These are phyloP conservation scores for Saccharomyces hybrid DNA, from an alignment of 1,139 yeast genomes.

Conservation along the genomic window DNA sequence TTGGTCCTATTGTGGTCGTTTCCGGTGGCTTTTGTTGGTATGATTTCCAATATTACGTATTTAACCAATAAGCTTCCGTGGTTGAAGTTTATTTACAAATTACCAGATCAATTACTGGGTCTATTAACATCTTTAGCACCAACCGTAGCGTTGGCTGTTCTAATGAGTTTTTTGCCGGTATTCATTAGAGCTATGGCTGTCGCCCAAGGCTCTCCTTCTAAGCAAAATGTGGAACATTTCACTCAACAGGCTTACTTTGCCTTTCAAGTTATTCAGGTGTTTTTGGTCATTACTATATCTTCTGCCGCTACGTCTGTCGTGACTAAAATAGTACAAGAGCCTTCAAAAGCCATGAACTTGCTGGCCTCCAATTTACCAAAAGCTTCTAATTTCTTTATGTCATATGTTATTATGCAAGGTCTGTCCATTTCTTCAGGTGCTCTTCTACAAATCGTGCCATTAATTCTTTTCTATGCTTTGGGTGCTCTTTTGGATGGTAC, in stretches of 20 bases:
- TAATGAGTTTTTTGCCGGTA: slow-evolving; percentile 75
- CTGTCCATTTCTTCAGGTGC: slow-evolving; percentile 77
- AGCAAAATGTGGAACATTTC: slow-evolving; percentile 58
- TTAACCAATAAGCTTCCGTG: slow-evolving; percentile 63
- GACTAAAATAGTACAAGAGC: slow-evolving; percentile 55
- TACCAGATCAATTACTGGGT: slow-evolving; percentile 67
- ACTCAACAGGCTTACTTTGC: slow-evolving; percentile 71
- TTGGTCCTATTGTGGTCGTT: slow-evolving; percentile 82
- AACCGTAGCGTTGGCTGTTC: slow-evolving; percentile 67
- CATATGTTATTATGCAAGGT: slow-evolving; percentile 73
- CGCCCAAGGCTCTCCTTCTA: slow-evolving; percentile 57
- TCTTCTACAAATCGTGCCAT: slow-evolving; percentile 66
- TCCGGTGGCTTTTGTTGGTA: slow-evolving; percentile 95
- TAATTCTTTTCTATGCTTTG: slow-evolving; percentile 61
- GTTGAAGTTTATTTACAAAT: slow-evolving; percentile 58
- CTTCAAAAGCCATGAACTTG: slow-evolving; percentile 57
- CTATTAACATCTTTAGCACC: slow-evolving; percentile 82
- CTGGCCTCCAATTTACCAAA: slow-evolving; percentile 75
- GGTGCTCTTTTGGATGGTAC: slow-evolving; percentile 69
- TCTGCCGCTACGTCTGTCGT: slow-evolving; percentile 73
- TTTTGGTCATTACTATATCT: slow-evolving; percentile 60
- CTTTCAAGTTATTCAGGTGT: slow-evolving; percentile 63
- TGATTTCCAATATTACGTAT: slow-evolving; percentile 73
- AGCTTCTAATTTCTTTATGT: slow-evolving; percentile 78
- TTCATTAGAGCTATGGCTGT: slow-evolving; percentile 61